Percentiles rank a stretch among this genome's conserved stretches.
phyloP scores from a whole-genome alignment of 148 eudicot genomes.

The Heliosperma pusillum region DNA sequence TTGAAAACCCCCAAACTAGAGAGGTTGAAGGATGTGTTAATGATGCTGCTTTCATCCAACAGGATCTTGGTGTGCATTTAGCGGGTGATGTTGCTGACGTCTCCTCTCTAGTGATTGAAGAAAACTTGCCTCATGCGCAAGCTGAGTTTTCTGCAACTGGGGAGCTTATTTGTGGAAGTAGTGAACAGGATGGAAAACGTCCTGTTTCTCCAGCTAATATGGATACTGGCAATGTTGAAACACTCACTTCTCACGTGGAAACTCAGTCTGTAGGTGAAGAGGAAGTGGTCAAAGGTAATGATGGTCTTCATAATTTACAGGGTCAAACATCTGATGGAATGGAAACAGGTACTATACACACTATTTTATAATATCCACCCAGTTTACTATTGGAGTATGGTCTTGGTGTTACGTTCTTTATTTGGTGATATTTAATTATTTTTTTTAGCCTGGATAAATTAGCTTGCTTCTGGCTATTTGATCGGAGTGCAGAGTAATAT shows the following conservation, averaged over 20 bases:
- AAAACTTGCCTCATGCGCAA: conserved; percentile 16
- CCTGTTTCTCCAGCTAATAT: conserved; percentile 24
- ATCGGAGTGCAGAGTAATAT: conserved; percentile 1
- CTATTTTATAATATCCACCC: conserved; percentile 2
- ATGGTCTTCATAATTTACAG: conserved; percentile 26
- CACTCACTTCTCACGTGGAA: conserved; percentile 19
- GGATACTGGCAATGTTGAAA: conserved; percentile 22
- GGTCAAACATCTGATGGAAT: conserved; percentile 15
- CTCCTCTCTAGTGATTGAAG: conserved; percentile 20
- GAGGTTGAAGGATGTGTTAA: conserved; percentile 19
- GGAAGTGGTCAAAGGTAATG: conserved; percentile 26
- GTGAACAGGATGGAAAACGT: conserved; percentile 20
- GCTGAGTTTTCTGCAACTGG: conserved; percentile 18
- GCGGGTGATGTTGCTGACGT: conserved; percentile 14
- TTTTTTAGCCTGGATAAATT: not conserved
- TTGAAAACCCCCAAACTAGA: conserved; percentile 13
- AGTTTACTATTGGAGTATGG: not conserved
- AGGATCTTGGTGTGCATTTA: conserved; percentile 12
- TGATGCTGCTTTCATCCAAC: conserved; percentile 14
- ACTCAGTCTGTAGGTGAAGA: conserved; percentile 23
- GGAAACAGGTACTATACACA: conserved; percentile 37
- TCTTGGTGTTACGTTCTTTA: too few species aligned
- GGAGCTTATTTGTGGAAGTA: conserved; percentile 26
- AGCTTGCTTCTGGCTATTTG: not conserved
- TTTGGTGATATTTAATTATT: too few species aligned